These are phyloP conservation scores for Caloboletus firmus DNA, from an alignment of 1,284 basidiomycete species.

Conservation along the genomic window DNA sequence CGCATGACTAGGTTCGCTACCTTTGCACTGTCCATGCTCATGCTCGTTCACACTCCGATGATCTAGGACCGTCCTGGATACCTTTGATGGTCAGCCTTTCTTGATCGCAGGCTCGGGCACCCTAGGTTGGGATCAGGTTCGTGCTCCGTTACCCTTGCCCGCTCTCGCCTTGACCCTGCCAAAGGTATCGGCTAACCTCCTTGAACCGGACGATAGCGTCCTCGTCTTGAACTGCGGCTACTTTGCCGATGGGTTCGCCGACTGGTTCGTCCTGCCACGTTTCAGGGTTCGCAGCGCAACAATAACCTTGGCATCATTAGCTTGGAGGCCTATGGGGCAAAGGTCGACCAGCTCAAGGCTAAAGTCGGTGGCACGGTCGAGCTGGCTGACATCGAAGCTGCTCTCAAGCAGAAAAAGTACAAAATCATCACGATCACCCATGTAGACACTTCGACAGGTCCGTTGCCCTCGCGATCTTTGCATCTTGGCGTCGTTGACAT, in stretches of 20 bases:
- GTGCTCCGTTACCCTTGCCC: slow-evolving; percentile 6
- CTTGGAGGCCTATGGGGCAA: slow-evolving; percentile 85
- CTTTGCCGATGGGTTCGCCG: slow-evolving; percentile 84
- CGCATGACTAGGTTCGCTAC: slow-evolving; percentile 71
- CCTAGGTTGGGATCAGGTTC: slow-evolving; percentile 86
- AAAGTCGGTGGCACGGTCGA: slow-evolving; percentile 79
- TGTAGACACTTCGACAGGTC: slow-evolving; percentile 89
- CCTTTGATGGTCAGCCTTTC: slow-evolving; percentile 81
- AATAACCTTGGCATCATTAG: slow-evolving; percentile 40
- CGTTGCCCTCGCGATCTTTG: background rate
- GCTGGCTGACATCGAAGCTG: slow-evolving; percentile 64
- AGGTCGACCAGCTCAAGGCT: slow-evolving; percentile 85
- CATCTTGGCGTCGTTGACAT: background rate
- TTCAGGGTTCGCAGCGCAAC: background rate
- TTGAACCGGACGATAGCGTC: slow-evolving; percentile 78
- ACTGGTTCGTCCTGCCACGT: slow-evolving; percentile 55
- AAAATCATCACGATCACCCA: slow-evolving; percentile 94
- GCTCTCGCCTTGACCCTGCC: background rate
- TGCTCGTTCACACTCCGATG: background rate
- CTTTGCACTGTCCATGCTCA: background rate
- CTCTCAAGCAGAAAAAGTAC: slow-evolving; percentile 81
- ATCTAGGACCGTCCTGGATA: slow-evolving; percentile 70
- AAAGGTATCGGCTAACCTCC: slow-evolving; percentile 79
- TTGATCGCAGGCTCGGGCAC: slow-evolving; percentile 94
- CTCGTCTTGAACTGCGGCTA: slow-evolving; percentile 86